A percentile compares a stretch with the other conserved stretches of the same genome.
Evolutionary conservation across 2,329 filamentous ascomycete species (phyloP).

Genomic region (Periconia sp.): DNA sequence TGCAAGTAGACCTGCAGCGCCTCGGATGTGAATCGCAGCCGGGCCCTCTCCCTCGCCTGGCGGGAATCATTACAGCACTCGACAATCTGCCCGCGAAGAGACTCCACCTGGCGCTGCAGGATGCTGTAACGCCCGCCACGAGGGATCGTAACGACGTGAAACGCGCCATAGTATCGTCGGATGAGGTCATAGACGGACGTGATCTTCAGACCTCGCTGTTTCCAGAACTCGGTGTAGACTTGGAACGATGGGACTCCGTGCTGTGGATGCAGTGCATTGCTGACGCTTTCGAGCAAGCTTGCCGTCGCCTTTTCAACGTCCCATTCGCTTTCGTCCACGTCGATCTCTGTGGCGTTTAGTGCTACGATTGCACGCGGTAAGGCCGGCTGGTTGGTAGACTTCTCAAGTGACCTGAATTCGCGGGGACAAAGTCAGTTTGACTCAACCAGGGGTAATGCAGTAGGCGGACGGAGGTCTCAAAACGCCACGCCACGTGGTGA

Average conservation of each 20-base stretch:
- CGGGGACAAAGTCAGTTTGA: no score
- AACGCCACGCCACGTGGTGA: no score
- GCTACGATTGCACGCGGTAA: constrained; percentile 58
- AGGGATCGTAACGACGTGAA: constrained; percentile 7
- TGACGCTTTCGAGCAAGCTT: constrained; percentile 41
- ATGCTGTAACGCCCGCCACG: constrained; percentile 5
- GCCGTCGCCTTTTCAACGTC: constrained; percentile 45
- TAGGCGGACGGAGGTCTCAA: no score
- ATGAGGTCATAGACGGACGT: no score
- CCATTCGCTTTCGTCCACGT: constrained; percentile 47
- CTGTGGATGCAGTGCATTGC: no score
- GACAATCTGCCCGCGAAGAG: not conserved
- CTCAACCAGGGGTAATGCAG: no score
- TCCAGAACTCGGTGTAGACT: no score
- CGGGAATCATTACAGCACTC: not conserved
- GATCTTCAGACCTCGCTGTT: no score
- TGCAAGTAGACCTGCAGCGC: constrained; percentile 53
- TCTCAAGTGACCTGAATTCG: no score
- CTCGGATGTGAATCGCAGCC: constrained; percentile 52
- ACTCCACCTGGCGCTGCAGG: constrained; percentile 3
- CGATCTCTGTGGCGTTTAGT: constrained; percentile 49
- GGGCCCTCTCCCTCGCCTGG: constrained; percentile 23
- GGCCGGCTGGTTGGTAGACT: constrained; percentile 56
- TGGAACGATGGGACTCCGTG: no score
- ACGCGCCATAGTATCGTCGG: constrained; percentile 3